These are phyloP conservation scores for Ascochyta rabiei DNA, from an alignment of 2,329 filamentous ascomycete genomes.

Conservation along the genomic window DNA sequence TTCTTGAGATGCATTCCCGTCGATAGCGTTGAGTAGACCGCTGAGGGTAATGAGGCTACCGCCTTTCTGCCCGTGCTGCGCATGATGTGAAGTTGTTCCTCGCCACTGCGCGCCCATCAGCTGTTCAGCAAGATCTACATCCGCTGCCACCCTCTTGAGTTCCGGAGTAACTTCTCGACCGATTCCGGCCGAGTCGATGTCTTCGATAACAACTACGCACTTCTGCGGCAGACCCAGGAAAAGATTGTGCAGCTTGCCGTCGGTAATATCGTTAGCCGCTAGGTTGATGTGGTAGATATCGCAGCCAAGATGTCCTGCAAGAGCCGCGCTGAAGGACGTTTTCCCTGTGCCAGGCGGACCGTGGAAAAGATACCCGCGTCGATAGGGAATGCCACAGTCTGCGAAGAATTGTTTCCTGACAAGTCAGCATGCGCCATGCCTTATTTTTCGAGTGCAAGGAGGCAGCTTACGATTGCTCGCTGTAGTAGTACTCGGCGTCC, in stretches of 20 bases:
- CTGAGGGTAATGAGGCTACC: conserved; percentile 61
- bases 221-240: conserved; percentile 44
- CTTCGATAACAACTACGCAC: conserved; percentile 51
- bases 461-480: conserved; percentile 28
- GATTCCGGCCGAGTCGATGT: conserved; percentile 47
- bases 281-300: conserved; percentile 50
- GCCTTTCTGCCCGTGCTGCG: neutral
- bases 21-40: conserved; percentile 77
- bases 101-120: conserved; percentile 16
- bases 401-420: conserved; percentile 38
- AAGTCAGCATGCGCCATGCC: neutral
- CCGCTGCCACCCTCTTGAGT: neutral
- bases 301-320: conserved; percentile 46
- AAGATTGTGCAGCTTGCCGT: conserved; percentile 38
- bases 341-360: conserved; percentile 52
- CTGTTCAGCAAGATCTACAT: conserved; percentile 1
- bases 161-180: conserved; percentile 24
- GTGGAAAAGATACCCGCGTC: conserved; percentile 49
- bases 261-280: conserved; percentile 32
- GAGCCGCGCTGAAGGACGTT: conserved; percentile 47
- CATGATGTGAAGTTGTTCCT: neutral
- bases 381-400: conserved; percentile 42
- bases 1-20: conserved; percentile 79
- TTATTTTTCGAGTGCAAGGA: neutral
- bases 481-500: conserved; percentile 49